Evolutionary conservation across 257 asterid genomes (phyloP), one percentile per base, ranked within the genome.

Genomic region (Petrea volubilis): DNA sequence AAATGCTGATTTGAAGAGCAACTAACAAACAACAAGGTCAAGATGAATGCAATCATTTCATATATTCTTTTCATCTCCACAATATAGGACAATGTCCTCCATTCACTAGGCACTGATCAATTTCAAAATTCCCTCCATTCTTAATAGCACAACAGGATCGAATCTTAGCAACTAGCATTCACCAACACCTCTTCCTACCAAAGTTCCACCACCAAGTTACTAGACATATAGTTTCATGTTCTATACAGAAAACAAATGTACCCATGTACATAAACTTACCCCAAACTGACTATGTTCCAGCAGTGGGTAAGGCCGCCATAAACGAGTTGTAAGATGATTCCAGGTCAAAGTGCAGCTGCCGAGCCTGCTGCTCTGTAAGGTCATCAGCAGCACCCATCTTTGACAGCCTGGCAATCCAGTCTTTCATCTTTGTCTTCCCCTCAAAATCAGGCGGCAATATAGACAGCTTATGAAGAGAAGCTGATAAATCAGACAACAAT

Each of bases 311-410:
- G 11, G 89, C 96, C 0, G 98, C 98, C 97, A 95, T 88, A 77
- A 95, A 95, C 1, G 96, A 92, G 86, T 95, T 95, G 87, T 90
- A 95, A 14, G 99, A 87, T 0, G 96, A 86, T 64, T 92, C 99
- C 73, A 95, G 82, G 61, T 92, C 98, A 34, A 92, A 95, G 83
- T 86, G 96, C 43, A 95, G 97, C 79, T 95, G 99, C 17, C 99
- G 85, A 17, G 97, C 88, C 77, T 93, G 98, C 90, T 93, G 98
- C 81, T 90, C 96, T 1, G 97, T 93, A 60, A 93, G 83, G 82
- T 93, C 97, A 82, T 90, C 96, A 5, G 98, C 87, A 40, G 96
- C 97, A 7, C 96, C 96, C 99, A 95, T 92, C 69, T 88, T 95
- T 1, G 97, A 70, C 60, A 95, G 81, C 84, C 97, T 80, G 5